Percentiles rank a stretch among this genome's conserved stretches.
Conservation (phyloP, 1,284 basidiomycete genomes). For the Boletus semigastroideus region DNA sequence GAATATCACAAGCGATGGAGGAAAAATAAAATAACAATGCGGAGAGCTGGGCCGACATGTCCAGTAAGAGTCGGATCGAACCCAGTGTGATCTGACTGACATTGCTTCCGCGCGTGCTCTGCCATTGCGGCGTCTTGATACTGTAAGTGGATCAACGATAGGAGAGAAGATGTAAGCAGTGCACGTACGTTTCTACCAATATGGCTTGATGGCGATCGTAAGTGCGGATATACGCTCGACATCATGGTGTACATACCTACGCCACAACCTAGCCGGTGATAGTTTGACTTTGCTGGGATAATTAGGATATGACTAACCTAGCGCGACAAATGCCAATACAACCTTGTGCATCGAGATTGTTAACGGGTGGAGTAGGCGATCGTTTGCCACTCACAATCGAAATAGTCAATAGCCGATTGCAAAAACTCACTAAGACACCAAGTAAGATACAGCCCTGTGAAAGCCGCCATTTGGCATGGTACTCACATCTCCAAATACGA, state of each 20-base stretch:
- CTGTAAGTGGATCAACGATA: slow-evolving; percentile 9
- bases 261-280: slow-evolving; percentile 20
- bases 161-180: neutral
- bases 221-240: slow-evolving; percentile 1
- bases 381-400: slow-evolving; percentile 27
- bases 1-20: slow-evolving; percentile 31
- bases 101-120: slow-evolving; percentile 26
- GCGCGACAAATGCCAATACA: slow-evolving; percentile 28
- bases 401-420: slow-evolving; percentile 25
- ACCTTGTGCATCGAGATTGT: slow-evolving; percentile 14
- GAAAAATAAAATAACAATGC: slow-evolving; percentile 32
- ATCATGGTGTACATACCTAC: slow-evolving; percentile 21
- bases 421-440: slow-evolving; percentile 26
- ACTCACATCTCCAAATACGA: slow-evolving; percentile 34
- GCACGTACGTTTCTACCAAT: slow-evolving; percentile 28
- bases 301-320: slow-evolving; percentile 21
- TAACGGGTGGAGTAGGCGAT: neutral
- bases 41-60: slow-evolving; percentile 19
- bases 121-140: slow-evolving; percentile 27
- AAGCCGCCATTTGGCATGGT: neutral
- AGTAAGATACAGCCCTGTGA: slow-evolving; percentile 1
- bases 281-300: neutral
- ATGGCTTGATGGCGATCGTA: slow-evolving; percentile 16
- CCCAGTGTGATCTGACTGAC: slow-evolving; percentile 14
- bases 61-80: neutral